Conservation (phyloP, 2,329 filamentous ascomycete genomes). For the Scedosporium minutisporum region DNA sequence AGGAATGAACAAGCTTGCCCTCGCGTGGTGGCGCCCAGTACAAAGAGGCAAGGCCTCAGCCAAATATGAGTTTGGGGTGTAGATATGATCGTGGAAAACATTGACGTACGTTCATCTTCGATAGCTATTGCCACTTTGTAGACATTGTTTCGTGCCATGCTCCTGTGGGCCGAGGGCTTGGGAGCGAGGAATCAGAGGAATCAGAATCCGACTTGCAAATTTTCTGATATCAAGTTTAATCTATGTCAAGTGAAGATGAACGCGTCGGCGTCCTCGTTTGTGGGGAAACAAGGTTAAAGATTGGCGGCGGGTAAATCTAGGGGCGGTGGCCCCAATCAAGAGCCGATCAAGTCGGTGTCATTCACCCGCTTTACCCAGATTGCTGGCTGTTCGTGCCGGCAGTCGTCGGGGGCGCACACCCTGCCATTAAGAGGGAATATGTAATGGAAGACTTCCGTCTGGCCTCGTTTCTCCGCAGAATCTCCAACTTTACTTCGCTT, state of each 20-base stretch:
- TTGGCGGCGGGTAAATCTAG: conserved; percentile 6
- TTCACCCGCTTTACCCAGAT: conserved; percentile 6
- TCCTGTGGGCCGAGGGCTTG: neutral
- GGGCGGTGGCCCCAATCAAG: neutral
- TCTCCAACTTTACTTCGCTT: neutral
- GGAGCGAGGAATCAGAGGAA: neutral
- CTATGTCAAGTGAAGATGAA: conserved; percentile 5
- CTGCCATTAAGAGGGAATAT: neutral
- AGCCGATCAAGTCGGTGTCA: neutral
- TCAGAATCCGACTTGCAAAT: neutral
- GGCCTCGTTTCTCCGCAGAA: neutral
- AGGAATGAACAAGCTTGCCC: neutral
- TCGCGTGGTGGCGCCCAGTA: neutral
- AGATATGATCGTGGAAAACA: no score
- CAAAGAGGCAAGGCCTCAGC: no score
- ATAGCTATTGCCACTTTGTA: no score
- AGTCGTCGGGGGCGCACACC: neutral
- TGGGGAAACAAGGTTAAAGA: neutral
- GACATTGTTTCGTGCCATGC: no score
- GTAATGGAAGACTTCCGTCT: conserved; percentile 2
- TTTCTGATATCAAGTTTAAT: conserved; percentile 2
- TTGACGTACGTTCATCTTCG: no score
- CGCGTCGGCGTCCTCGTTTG: neutral
- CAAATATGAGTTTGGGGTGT: no score
- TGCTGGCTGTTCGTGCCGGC: neutral